Base-by-base conservation (phyloP, 768 basidiomycete species). In the Mycena galericulata region DNA sequence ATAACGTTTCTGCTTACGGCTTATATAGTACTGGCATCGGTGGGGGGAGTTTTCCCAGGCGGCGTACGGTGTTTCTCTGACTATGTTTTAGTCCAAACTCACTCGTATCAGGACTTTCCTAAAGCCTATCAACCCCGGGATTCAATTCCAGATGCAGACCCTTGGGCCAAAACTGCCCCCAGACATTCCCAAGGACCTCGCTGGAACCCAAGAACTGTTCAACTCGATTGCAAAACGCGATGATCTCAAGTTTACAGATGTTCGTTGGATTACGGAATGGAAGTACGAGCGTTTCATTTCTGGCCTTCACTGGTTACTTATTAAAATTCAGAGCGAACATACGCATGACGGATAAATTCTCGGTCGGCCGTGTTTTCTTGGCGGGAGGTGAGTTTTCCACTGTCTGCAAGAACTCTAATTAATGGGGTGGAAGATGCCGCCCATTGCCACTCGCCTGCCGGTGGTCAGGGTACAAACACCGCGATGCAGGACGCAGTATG, bases 11-110 rank as follows among this genome's bases (percentile, higher is more conserved):
- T 11, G 29, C 17, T 32, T 7, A 20, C 17, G n/a, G n/a, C n/a
- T 15, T 26, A 3, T n/a, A 27, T n/a, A 59, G 58, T 59, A 59
- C 45, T 59, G 45, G 58, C 58, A 59, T n/a, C 58, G 58, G 4
- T 59, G 58, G 58, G 58, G 58, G 2, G 58, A 59, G 17, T 59
- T 59, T 46, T 20, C 45, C n/a, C 32, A 12, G 18, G 2, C 46
- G 1, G 58, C 45, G 45, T 43, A 26, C n/a, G 41, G 43, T 29
- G 8, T 18, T 10, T 27, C 3, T 5, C 5, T 15, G 1, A 18
- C 30, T 49, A 18, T n/a, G 29, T 38, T 0, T 11, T n/a, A 29
- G 24, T 50, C 1, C 20, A 2, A 18, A 9, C 18, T 30, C 24
- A 14, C 18, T 36, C 30, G 1, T 59, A 22, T 1, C 45, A 59